Conservation (phyloP, 1,139 yeast genomes). For the Yarrowia galli region DNA sequence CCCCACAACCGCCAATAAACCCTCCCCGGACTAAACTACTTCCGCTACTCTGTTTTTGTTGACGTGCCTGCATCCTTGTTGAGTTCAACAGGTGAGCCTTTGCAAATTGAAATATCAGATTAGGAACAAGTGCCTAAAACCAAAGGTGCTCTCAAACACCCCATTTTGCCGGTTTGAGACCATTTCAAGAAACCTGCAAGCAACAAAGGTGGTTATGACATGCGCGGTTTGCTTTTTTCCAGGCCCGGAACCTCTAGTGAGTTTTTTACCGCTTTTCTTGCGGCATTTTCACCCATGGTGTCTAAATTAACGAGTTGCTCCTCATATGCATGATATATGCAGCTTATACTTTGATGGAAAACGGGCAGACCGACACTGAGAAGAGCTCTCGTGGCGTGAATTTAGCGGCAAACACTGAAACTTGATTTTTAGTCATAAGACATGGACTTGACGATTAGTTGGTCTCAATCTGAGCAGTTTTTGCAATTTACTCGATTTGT, state of each 20-base stretch:
- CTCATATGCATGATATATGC: conserved; percentile 1
- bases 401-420: no score
- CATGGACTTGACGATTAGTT: no score
- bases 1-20: background rate
- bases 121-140: no score
- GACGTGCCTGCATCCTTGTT: conserved; percentile 37
- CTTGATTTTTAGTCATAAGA: no score
- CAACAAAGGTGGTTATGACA: background rate
- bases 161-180: background rate
- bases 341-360: background rate
- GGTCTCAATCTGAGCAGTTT: no score
- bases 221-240: background rate
- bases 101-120: background rate
- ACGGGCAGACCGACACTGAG: background rate
- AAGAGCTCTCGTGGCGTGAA: no score
- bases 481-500: no score
- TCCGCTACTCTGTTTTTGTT: conserved; percentile 21
- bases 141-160: no score
- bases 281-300: conserved; percentile 16
- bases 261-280: background rate
- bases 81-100: conserved; percentile 28
- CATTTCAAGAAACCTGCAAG: background rate
- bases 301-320: conserved; percentile 22
- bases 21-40: background rate
- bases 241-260: background rate